Conservation (phyloP, 768 basidiomycete genomes). For the Rubroboletus pulcherrimus region DNA sequence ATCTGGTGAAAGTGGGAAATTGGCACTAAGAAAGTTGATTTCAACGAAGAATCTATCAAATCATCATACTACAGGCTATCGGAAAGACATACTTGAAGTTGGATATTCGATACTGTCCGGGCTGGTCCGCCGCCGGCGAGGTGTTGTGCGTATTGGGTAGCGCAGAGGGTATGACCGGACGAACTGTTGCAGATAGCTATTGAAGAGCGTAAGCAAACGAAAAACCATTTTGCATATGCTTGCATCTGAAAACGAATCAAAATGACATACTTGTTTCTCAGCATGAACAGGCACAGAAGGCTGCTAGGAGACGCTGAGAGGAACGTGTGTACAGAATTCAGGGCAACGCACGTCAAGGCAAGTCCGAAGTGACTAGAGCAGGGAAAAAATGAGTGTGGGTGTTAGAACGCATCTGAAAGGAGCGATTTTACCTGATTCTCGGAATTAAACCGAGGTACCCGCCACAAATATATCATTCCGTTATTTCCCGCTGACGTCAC, state of each 20-base stretch:
- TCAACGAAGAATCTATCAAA: background rate
- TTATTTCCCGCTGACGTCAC: background rate
- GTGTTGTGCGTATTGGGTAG: too few relatives aligned
- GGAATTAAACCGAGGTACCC: background rate
- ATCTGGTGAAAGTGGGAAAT: background rate
- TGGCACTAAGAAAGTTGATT: background rate
- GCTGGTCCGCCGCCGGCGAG: background rate
- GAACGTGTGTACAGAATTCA: background rate
- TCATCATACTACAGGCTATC: background rate
- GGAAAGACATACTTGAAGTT: background rate
- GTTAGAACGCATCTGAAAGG: background rate
- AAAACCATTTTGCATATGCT: background rate
- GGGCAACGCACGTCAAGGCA: background rate
- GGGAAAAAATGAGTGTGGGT: background rate
- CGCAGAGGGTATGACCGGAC: background rate
- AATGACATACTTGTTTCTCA: background rate
- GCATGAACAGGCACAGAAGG: background rate
- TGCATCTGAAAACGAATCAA: background rate
- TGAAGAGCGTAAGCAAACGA: background rate
- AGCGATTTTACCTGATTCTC: background rate
- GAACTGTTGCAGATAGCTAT: background rate
- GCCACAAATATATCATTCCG: background rate
- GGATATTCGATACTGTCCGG: background rate
- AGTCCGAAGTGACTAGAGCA: background rate
- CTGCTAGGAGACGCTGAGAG: too few relatives aligned